Base-by-base conservation (phyloP, 805 yeast genomes). In the Candida awuae region DNA sequence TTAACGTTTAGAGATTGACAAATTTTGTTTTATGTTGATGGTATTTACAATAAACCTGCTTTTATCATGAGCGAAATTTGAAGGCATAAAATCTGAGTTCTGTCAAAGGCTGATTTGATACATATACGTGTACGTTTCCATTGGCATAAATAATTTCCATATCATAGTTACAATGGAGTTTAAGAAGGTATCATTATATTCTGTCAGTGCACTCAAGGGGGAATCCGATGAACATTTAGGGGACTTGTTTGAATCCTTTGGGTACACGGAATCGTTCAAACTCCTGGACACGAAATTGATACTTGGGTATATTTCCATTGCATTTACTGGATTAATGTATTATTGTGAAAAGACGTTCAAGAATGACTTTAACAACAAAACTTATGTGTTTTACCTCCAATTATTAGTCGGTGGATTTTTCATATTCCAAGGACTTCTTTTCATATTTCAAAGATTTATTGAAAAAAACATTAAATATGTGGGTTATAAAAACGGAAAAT, bases 151-250 rank as follows among this genome's bases (percentile, higher is more conserved):
- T n/a, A n/a, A n/a, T n/a, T n/a, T n/a, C n/a, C n/a, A n/a, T n/a
- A n/a, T n/a, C n/a, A n/a, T n/a, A n/a, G n/a, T n/a, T n/a, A 29
- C n/a, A 15, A 44, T 46, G 50, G 36, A 37, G 7, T 45, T 39
- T 9, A 58, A 55, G 30, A 54, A 55, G 21, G 51, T 61, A 26
- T 59, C 63, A 34, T 37, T 49, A 37, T 64, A 73, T 51, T 73
- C 79, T 1, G 65, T 66, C 4, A 50, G 55, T 12, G 75, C 72
- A 4, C 59, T 75, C 48, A 67, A 72, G 44, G 63, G 61, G 15
- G 68, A 71, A 28, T 58, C 68, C 13, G 80, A 75, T 50, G 80
- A 74, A 12, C 63, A 63, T 26, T 57, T 75, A 25, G 55, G 71
- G 6, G 52, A 45, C 3, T 61, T 63, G 1, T 52, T 75, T 38